Percentiles rank a stretch among this genome's conserved stretches.
phyloP scores from a whole-genome alignment of 208 protist species.

The Tritrichomonas foetus region DNA sequence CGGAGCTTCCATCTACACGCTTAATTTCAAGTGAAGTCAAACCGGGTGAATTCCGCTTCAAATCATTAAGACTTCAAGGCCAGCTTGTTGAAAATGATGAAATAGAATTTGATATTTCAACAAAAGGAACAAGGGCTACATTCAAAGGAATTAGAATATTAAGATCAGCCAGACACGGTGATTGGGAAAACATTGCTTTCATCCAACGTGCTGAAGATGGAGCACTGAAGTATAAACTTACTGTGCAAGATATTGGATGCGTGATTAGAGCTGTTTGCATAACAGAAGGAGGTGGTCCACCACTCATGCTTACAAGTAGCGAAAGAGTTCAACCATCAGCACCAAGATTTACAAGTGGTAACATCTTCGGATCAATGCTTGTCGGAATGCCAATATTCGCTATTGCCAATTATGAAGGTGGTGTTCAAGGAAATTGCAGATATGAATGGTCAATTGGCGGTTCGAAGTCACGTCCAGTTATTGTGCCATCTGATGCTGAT shows the following conservation, averaged over 20 bases:
- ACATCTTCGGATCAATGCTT: neutral
- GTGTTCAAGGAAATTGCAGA: neutral
- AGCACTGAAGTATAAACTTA: neutral
- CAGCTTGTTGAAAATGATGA: conserved; percentile 26
- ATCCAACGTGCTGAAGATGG: neutral
- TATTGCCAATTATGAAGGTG: neutral
- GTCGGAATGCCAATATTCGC: neutral
- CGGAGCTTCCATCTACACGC: neutral
- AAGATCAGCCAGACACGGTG: neutral
- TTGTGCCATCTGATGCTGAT: conserved; percentile 9
- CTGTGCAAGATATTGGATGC: conserved; percentile 13
- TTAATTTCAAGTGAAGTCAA: neutral
- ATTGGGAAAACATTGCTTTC: neutral
- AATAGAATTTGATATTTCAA: neutral
- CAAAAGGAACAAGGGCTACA: neutral
- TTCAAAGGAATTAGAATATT: conserved; percentile 25
- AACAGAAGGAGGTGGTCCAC: neutral
- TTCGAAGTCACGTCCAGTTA: neutral
- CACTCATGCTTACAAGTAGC: conserved; percentile 2
- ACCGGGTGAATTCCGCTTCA: conserved; percentile 36
- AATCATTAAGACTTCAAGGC: neutral
- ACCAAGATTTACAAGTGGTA: neutral
- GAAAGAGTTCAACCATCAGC: conserved; percentile 12
- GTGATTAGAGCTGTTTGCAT: conserved; percentile 28
- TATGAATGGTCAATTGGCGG: conserved; percentile 17